Conservation (phyloP, 2,329 filamentous ascomycete genomes). For the Exophiala sp. region DNA sequence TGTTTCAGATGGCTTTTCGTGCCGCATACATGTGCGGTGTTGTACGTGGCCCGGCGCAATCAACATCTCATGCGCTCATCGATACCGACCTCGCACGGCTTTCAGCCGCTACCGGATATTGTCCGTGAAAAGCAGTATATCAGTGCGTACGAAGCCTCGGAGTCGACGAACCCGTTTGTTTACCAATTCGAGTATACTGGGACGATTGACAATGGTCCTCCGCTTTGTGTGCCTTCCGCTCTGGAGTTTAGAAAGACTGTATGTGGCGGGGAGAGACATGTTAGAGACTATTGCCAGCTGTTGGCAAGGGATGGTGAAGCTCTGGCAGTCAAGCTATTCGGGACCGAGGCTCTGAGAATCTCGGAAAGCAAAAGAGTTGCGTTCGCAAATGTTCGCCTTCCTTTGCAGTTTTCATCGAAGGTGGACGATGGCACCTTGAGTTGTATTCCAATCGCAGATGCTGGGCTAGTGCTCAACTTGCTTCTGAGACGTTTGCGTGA, state of each 20-base stretch:
- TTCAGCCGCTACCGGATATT: slow-evolving; percentile 46
- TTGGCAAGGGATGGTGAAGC: slow-evolving; percentile 63
- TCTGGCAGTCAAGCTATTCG: slow-evolving; percentile 58
- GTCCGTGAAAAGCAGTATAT: neutral
- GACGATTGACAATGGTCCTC: slow-evolving; percentile 68
- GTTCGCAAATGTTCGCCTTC: slow-evolving; percentile 70
- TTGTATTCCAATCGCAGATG: slow-evolving; percentile 52
- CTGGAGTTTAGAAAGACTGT: slow-evolving; percentile 66
- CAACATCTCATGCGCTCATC: slow-evolving; percentile 70
- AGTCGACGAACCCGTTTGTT: slow-evolving; percentile 55
- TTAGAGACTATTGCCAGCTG: slow-evolving; percentile 59
- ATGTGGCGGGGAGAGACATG: slow-evolving; percentile 67
- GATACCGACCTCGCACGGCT: slow-evolving; percentile 77
- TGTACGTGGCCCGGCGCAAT: slow-evolving; percentile 73
- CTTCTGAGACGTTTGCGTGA: slow-evolving; percentile 38
- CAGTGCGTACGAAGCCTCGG: slow-evolving; percentile 5
- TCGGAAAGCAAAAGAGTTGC: slow-evolving; percentile 36
- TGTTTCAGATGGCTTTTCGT: slow-evolving; percentile 64
- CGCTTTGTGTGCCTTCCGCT: slow-evolving; percentile 67
- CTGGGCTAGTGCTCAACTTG: neutral
- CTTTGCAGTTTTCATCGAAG: slow-evolving; percentile 49
- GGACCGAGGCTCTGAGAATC: slow-evolving; percentile 65
- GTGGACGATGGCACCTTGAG: slow-evolving; percentile 43
- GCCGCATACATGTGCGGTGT: slow-evolving; percentile 72
- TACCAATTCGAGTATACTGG: slow-evolving; percentile 71